These are phyloP conservation scores for Hamamelis virginiana DNA, from an alignment of 164 flowering plant species.

Conservation along the genomic window DNA sequence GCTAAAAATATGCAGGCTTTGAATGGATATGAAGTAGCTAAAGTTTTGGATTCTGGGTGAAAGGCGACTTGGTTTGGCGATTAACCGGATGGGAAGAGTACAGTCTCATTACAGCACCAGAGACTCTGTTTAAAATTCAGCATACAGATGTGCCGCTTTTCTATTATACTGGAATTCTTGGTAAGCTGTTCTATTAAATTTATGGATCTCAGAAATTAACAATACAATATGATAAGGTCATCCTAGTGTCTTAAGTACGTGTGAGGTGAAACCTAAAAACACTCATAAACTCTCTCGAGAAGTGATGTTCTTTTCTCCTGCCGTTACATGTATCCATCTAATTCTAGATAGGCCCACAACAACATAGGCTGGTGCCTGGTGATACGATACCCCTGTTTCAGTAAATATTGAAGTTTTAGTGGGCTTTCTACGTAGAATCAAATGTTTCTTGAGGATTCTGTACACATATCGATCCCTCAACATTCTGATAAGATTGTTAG, in stretches of 20 bases:
- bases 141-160: constrained; percentile 51
- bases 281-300: too few relatives aligned
- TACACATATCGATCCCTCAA: too few relatives aligned
- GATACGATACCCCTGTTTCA: too few relatives aligned
- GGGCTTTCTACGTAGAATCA: too few relatives aligned
- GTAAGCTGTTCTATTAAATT: not conserved
- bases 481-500: too few relatives aligned
- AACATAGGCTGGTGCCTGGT: too few relatives aligned
- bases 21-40: constrained; percentile 34
- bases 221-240: not conserved
- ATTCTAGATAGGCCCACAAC: too few relatives aligned
- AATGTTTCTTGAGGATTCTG: too few relatives aligned
- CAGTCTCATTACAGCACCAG: constrained; percentile 23
- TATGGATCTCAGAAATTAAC: not conserved
- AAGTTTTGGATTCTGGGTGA: constrained; percentile 42
- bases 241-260: not conserved
- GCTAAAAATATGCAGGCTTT: constrained; percentile 14
- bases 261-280: not conserved
- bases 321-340: too few relatives aligned
- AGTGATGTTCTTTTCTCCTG: too few relatives aligned
- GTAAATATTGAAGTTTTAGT: too few relatives aligned
- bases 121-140: constrained; percentile 31
- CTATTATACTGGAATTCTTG: constrained; percentile 36
- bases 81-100: constrained; percentile 58
- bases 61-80: constrained; percentile 63